Percentiles rank a stretch among this genome's conserved stretches.
phyloP scores from a whole-genome alignment of 2,329 filamentous ascomycete species.

The Pyrenophora graminea region DNA sequence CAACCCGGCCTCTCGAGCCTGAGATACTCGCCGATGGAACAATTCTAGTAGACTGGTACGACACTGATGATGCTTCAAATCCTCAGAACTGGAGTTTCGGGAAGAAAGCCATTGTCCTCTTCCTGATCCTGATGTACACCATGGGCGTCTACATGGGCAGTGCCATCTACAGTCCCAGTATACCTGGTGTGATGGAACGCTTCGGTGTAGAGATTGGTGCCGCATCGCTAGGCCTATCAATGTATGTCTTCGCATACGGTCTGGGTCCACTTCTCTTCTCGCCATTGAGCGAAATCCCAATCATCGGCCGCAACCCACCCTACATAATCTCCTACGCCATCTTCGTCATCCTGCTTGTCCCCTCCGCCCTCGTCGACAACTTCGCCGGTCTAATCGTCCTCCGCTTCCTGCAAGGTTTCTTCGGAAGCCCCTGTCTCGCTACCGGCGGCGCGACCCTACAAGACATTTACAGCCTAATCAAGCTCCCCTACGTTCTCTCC shows the following conservation, averaged over 20 bases:
- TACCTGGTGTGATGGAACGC: constrained; percentile 54
- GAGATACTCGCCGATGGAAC: constrained; percentile 44
- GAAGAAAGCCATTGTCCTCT: constrained; percentile 44
- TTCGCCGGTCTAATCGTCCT: constrained; percentile 66
- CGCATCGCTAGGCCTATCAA: constrained; percentile 62
- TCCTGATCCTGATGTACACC: constrained; percentile 61
- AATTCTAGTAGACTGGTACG: constrained; percentile 52
- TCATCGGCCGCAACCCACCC: constrained; percentile 68
- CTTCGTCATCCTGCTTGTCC: constrained; percentile 69
- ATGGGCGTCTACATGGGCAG: constrained; percentile 62
- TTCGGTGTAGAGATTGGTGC: constrained; percentile 59
- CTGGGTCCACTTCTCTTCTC: constrained; percentile 68
- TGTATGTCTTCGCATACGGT: constrained; percentile 67
- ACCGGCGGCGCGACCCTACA: constrained; percentile 46
- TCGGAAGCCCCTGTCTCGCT: constrained; percentile 45
- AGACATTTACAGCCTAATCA: constrained; percentile 49
- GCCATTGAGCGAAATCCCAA: constrained; percentile 68
- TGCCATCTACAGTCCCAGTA: constrained; percentile 55
- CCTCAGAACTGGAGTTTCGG: constrained; percentile 47
- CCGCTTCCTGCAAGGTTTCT: constrained; percentile 48
- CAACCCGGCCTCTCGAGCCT: constrained; percentile 43
- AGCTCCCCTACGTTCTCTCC: constrained; percentile 51
- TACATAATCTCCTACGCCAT: constrained; percentile 71
- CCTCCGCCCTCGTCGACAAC: constrained; percentile 65
- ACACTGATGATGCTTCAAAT: constrained; percentile 46